Evolutionary conservation across 352 stramenopile species (phyloP), one percentile per base, ranked within the genome.

Genomic region (Phytopythium kandeliae): DNA sequence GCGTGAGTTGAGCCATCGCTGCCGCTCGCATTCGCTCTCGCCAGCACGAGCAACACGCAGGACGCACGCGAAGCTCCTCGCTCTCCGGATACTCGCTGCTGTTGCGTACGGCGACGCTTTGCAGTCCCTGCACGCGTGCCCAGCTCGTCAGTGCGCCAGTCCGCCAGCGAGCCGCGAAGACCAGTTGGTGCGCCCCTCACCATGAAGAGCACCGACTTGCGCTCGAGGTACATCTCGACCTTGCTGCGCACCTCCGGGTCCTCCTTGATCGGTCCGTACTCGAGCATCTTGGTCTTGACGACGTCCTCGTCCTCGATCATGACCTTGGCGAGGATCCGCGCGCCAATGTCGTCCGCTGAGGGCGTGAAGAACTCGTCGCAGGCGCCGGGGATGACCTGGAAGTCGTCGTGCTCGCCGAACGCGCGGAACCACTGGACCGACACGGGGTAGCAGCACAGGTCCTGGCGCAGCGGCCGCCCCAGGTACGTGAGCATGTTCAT

Each of bases 141-240:
- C n/a, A n/a, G n/a, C n/a, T n/a, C n/a, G n/a, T n/a, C n/a, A n/a
- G n/a, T 31, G 9, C 28, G 28, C 28, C 28, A 31, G 28, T n/a
- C n/a, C n/a, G 28, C 28, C 9, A 31, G 28, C 28, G 9, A 31
- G 9, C 4, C 28, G 4, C 9, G 28, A 31, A 31, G 28, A 31
- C 4, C 4, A 31, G 28, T 9, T 4, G 9, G 28, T 9, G 28
- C 4, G 4, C 28, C 9, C 28, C 54, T n/a, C 45, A 74, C 67
- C 82, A 90, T 93, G 40, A 91, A 93, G 17, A 91, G 67, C 35
- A 90, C 79, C 0, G 82, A 89, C 33, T 83, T 74, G n/a, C 77
- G 64, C 44, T 91, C 82, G 25, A 93, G 60, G 45, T 90, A 86
- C 60, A 78, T 85, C 60, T 93, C 82, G n/a, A 93, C 82, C 55